Base-by-base conservation (phyloP, 495 filamentous ascomycete species). In the Talaromyces liani region DNA sequence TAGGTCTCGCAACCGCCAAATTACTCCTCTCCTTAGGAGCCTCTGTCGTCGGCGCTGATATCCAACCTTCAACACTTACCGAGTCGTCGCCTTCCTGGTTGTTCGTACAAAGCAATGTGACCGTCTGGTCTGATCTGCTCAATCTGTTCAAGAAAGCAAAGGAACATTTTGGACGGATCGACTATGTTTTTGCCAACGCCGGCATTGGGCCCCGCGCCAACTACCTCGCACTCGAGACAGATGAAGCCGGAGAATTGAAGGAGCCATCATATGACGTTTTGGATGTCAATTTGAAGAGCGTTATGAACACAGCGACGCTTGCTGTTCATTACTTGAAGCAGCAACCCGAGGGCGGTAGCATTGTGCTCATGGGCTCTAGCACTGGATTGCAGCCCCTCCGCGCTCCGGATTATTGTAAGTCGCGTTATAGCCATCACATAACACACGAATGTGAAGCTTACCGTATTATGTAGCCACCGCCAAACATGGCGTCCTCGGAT, bases 181-280 rank as follows among this genome's bases (percentile, higher is more conserved):
- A 84, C 64, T 73, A 78, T 60, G 80, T 81, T 20, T 77, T 83
- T 36, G 79, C 80, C 36, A 82, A 81, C 53, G 81, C 81, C 4
- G 81, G 81, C 16, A 66, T 82, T 16, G 67, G 66, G 6, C 75
- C 76, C 6, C 71, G 66, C 0, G 68, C 68, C 2, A 68, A 77
- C 58, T 79, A 80, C 64, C 64, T 79, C 10, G 74, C 71, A 8
- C 66, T 77, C 18, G 76, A 71, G 18, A 69, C 76, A 25, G 75
- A 81, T 22, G 73, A 75, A 14, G 60, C 72, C 16, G 74, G 76
- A 1, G 71, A 77, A 7, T 67, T 81, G 10, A 68, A 75, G 25
- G 77, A 82, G 18, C 78, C 80, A 1, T 65, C 70, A 62, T 58
- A 73, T 9, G 64, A 65, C 3, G 72, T 73, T 3, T 62, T 83